Evolutionary conservation across 495 filamentous ascomycete genomes (phyloP).

Genomic region (Sphaerosporella brunnea): DNA sequence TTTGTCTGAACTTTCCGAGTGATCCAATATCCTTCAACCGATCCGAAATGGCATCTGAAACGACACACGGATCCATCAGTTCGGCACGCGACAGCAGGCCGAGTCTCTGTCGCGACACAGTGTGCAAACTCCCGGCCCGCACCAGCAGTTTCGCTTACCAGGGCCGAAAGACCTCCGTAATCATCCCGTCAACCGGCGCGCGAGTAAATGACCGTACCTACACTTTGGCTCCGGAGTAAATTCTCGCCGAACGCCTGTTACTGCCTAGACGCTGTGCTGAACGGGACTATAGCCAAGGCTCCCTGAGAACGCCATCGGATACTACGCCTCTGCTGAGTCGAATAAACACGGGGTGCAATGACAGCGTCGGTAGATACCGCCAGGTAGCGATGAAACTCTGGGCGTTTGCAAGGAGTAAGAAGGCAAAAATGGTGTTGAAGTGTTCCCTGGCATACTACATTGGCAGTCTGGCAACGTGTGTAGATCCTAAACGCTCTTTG

Average conservation of each 20-base stretch:
- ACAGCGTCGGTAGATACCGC: not conserved
- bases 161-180: conserved; percentile 14
- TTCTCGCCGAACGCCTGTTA: not conserved
- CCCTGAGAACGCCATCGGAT: not conserved
- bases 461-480: conserved; percentile 75
- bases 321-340: not conserved
- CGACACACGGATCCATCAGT: not conserved
- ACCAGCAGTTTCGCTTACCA: conserved; percentile 3
- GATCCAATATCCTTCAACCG: no score
- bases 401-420: conserved; percentile 6
- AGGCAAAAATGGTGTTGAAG: conserved; percentile 46
- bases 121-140: not conserved
- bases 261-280: no score
- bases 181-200: not conserved
- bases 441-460: conserved; percentile 84
- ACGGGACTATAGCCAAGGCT: not conserved
- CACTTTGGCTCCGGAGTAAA: conserved; percentile 1
- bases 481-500: conserved; percentile 26
- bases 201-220: not conserved
- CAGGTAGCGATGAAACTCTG: not conserved
- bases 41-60: not conserved
- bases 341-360: not conserved
- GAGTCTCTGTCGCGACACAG: not conserved
- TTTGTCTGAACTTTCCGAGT: no score
- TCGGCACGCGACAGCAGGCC: not conserved